Evolutionary conservation across 176 grass and related monocot genomes (phyloP), one percentile per base, ranked within the genome.

Genomic region (Avena sativa): DNA sequence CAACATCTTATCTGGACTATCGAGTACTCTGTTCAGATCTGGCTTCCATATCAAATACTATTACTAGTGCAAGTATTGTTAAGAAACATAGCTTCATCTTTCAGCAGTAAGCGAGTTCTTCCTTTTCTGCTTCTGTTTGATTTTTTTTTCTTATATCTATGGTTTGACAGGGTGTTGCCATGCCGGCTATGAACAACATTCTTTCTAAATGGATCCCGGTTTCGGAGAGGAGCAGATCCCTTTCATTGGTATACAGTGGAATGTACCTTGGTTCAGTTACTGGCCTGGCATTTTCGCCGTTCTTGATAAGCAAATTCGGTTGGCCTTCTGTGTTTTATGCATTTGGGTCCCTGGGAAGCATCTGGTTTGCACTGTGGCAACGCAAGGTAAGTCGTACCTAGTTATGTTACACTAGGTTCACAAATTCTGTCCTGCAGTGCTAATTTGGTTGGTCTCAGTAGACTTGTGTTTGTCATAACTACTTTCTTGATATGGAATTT

Each of bases 241-340:
- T 98, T 81, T 82, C 96, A 43, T 79, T 98, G 15, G 96, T 98
- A 5, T 98, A 98, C 89, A 98, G 96, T 53, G 96, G 93, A 74
- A 98, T 98, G 96, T 98, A 98, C 58, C 93, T 98, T 88, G 96
- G 96, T 61, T 98, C 96, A 49, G 96, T 98, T 51, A 94, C 92
- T 9, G 96, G 96, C 83, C 91, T 98, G 17, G 90, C 90, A 21
- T 92, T 98, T 43, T 98, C 96, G 57, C 96, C 96, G 51, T 9
- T 98, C n/a, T 63, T 98, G 84, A 98, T 98, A 61, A 91, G 93
- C 47, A 96, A 78, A 91, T 98, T 98, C 7, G 93, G 93, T 3
- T 98, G 96, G 96, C 87, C 96, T 84, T 98, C 96, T 77, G 96
- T 98, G 74, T 98, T 98, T 81, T 98, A 96, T 25, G 92, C 52